Percentiles rank a stretch among this genome's conserved stretches.
These are phyloP conservation scores for Zoysia japonica DNA, from an alignment of 176 grass and related monocot genomes.

Conservation along the genomic window DNA sequence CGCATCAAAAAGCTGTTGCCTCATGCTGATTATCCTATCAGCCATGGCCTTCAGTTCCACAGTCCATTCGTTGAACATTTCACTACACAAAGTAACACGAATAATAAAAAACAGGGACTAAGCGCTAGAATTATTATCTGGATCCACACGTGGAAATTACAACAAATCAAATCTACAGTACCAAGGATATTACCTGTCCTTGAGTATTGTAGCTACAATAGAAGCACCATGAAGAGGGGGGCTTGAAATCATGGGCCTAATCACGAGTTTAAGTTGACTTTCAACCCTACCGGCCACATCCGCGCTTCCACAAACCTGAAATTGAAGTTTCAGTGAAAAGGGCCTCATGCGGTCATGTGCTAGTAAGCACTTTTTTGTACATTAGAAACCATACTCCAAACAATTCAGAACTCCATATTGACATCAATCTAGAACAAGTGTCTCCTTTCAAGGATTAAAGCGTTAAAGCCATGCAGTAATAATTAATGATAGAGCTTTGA, in stretches of 20 bases:
- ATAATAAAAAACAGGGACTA: conserved; percentile 32
- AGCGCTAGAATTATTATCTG: conserved; percentile 1
- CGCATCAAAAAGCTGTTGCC: conserved; percentile 83
- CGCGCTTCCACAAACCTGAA: conserved; percentile 81
- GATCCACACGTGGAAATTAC: conserved; percentile 2
- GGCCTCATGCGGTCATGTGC: not conserved
- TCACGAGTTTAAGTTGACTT: conserved; percentile 99
- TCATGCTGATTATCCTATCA: conserved; percentile 94
- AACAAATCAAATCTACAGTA: not conserved
- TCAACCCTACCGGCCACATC: conserved; percentile 86
- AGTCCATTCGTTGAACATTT: conserved; percentile 90
- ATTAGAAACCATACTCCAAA: not conserved
- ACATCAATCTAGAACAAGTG: not conserved
- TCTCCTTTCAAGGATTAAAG: conserved; percentile 9
- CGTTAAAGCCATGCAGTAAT: not conserved
- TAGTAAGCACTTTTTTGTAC: not conserved
- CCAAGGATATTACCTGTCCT: conserved; percentile 60
- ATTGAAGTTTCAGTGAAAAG: conserved; percentile 22
- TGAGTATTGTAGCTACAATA: conserved; percentile 92
- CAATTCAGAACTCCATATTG: not conserved
- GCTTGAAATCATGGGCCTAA: conserved; percentile 98
- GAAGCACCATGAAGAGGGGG: conserved; percentile 96
- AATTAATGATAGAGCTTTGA: not conserved
- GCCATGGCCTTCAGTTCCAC: conserved; percentile 96
- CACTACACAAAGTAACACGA: conserved; percentile 50